These are phyloP conservation scores for Suillus occidentalis DNA, from an alignment of 768 basidiomycete species.

Conservation along the genomic window DNA sequence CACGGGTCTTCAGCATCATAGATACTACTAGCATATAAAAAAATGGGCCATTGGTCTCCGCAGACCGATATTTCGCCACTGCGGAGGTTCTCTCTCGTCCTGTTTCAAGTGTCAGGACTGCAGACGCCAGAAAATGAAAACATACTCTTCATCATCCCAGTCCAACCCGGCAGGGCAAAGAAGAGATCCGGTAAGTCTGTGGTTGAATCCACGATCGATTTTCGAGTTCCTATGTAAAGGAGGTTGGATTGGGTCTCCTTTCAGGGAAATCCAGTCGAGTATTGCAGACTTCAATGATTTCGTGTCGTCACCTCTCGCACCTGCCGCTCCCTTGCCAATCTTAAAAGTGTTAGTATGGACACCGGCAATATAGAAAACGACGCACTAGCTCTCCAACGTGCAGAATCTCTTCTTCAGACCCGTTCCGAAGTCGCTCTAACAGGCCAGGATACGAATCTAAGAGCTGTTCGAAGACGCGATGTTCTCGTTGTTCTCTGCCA, in stretches of 20 bases:
- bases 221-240: conserved; percentile 17
- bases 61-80: too few species aligned
- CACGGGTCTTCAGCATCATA: too few species aligned
- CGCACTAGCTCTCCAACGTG: background rate
- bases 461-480: conserved; percentile 4
- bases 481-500: conserved; percentile 8
- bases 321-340: conserved; percentile 5
- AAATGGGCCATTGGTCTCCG: too few species aligned
- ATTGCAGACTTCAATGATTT: conserved; percentile 14
- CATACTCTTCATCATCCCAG: conserved; percentile 20
- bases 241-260: conserved; percentile 14
- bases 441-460: conserved; percentile 5
- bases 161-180: conserved; percentile 21
- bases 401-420: conserved; percentile 6
- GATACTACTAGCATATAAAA: too few species aligned
- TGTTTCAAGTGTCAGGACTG: background rate
- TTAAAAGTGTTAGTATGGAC: background rate
- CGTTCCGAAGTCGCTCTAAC: background rate
- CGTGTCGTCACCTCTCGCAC: conserved; percentile 8
- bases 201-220: conserved; percentile 16
- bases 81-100: conserved; percentile 9
- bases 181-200: conserved; percentile 18
- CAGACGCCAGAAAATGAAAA: background rate
- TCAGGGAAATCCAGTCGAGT: conserved; percentile 20
- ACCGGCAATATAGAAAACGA: background rate